Base-by-base conservation (phyloP, 1,139 yeast genomes). In the Pichia sp. region DNA sequence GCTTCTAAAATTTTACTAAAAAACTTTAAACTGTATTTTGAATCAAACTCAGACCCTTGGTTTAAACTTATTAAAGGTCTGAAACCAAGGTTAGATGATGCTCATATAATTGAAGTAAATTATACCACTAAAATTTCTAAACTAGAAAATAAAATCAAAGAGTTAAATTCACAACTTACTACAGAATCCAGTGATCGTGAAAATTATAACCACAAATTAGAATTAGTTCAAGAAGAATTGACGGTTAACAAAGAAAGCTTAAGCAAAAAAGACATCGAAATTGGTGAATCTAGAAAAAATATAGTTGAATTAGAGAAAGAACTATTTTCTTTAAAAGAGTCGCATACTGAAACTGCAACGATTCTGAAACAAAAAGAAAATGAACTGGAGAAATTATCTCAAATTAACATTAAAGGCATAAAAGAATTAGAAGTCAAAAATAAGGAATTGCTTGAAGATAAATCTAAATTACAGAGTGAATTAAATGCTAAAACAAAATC, bases 31-130 rank as follows among this genome's bases (percentile, higher is more conserved):
- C 66, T 73, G 0, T 79, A 84, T 50, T 73, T 76, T 51, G 69
- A 71, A 25, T 64, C 81, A n/a, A 70, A 73, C 46, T 66, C 73
- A 9, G 83, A 84, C 62, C 86, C 86, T 8, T 92, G 98, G 98
- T 85, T 87, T 70, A 78, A 75, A 47, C 71, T 92, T 44, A 82
- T 82, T 55, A 72, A 81, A 34, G 78, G 79, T 49, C 71, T 92
- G 58, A 86, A 86, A 56, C 97, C 98, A 0, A 67, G 90, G 45
- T 47, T 63, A 8, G 68, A 89, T 29, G 82, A 80, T 50, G 42
- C 57, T 1, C 55, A 53, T 8, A 76, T 88, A 0, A 69, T 73
- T 27, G 64, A 62, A 45, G 44, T 58, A 3, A 61, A 59, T 40
- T 62, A 55, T 44, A 51, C 79, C 51, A 81, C 82, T 18, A 79